Percentiles rank a stretch among this genome's conserved stretches.
These are phyloP conservation scores for Hygrophila difformis DNA, from an alignment of 257 asterid species.

Conservation along the genomic window DNA sequence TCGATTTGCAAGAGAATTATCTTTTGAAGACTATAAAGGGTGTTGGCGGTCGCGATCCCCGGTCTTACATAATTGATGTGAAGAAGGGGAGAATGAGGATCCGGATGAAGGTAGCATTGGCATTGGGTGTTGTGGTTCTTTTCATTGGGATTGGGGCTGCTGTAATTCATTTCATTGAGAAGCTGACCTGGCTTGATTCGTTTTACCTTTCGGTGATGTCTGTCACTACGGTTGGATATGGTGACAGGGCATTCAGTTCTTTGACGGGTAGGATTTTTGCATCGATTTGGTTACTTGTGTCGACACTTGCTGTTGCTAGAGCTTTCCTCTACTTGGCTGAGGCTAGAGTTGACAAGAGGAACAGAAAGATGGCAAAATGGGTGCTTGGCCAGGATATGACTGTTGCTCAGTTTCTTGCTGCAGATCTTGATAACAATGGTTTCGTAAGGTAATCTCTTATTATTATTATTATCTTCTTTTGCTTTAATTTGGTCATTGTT, in stretches of 20 bases:
- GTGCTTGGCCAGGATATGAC: conserved; percentile 91
- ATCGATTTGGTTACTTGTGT: conserved; percentile 89
- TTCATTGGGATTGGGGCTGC: conserved; percentile 80
- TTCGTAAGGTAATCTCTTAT: conserved; percentile 49
- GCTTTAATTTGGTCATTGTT: not conserved
- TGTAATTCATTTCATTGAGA: conserved; percentile 80
- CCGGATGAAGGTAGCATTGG: conserved; percentile 82
- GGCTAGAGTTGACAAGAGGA: conserved; percentile 85
- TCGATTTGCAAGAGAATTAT: conserved; percentile 87
- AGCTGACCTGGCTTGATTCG: conserved; percentile 64
- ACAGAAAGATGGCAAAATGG: conserved; percentile 85
- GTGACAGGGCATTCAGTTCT: conserved; percentile 78
- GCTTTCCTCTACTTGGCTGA: conserved; percentile 96
- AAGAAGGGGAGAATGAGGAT: conserved; percentile 99
- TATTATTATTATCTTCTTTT: conserved; percentile 7
- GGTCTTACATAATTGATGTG: conserved; percentile 71
- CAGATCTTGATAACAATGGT: conserved; percentile 86
- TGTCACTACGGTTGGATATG: conserved; percentile 94
- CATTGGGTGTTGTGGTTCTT: conserved; percentile 79
- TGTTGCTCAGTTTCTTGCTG: conserved; percentile 95
- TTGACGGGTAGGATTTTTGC: conserved; percentile 81
- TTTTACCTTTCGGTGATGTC: conserved; percentile 92
- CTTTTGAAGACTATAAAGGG: conserved; percentile 62
- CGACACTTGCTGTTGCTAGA: conserved; percentile 95
- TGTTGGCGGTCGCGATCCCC: conserved; percentile 38